Conservation (phyloP, 2,329 filamentous ascomycete genomes). For the Paecilomyces fulvus region DNA sequence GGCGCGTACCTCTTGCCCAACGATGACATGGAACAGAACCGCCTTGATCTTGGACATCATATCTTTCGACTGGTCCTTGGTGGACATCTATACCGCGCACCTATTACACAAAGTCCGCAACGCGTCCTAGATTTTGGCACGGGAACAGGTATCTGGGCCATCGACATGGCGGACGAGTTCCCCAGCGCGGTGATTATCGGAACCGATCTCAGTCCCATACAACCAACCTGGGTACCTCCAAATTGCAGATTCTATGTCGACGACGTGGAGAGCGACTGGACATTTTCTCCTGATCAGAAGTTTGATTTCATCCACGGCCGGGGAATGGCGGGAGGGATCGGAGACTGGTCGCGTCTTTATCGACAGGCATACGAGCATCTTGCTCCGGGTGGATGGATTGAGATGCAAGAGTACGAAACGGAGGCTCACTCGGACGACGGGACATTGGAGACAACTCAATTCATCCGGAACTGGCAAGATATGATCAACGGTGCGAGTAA, state of each 20-base stretch:
- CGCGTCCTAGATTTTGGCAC: slow-evolving; percentile 35
- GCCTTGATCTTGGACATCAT: slow-evolving; percentile 19
- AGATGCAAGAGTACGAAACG: slow-evolving; percentile 19
- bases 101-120: slow-evolving; percentile 11
- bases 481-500: slow-evolving; percentile 13
- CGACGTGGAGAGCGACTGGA: slow-evolving; percentile 22
- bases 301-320: slow-evolving; percentile 27
- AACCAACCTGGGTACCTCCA: slow-evolving; percentile 23
- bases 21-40: slow-evolving; percentile 25
- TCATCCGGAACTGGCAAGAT: slow-evolving; percentile 15
- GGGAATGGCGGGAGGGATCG: slow-evolving; percentile 16
- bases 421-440: slow-evolving; percentile 14
- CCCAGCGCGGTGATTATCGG: slow-evolving; percentile 28
- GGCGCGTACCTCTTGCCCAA: slow-evolving; percentile 22
- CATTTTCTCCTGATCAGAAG: slow-evolving; percentile 10
- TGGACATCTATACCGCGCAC: slow-evolving; percentile 16
- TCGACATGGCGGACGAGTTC: slow-evolving; percentile 33
- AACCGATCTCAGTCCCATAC: slow-evolving; percentile 32
- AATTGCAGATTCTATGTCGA: slow-evolving; percentile 25
- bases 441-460: slow-evolving; percentile 8
- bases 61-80: slow-evolving; percentile 17
- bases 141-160: slow-evolving; percentile 36
- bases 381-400: slow-evolving; percentile 21
- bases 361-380: slow-evolving; percentile 14
- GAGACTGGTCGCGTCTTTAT: slow-evolving; percentile 13